Evolutionary conservation across 331 rosid species (phyloP), one percentile per base, ranked within the genome.

Genomic region (Pyrus hybrid): DNA sequence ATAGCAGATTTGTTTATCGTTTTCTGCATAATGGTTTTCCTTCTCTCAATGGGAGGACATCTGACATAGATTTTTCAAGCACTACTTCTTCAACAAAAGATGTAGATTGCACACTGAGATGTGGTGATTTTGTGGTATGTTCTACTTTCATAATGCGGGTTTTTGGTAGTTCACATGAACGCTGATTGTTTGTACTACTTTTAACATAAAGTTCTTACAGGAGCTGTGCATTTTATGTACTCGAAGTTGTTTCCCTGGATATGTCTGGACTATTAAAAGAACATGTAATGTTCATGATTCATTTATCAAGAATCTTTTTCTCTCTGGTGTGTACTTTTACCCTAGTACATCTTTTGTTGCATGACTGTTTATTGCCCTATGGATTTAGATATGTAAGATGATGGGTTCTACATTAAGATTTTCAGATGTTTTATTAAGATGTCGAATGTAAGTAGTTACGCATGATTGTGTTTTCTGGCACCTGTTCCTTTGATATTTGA

Each of bases 51-150:
- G 78, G 37, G 71, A 76, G 79, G 77, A 80, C 69, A 58, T 82
- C 87, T 37, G 81, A 82, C 77, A 75, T 60, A 16, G 85, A 78
- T 62, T 71, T 72, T 71, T 77, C 68, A 33, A 75, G 47, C 80
- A 61, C 67, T 57, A 71, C 72, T 17, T 65, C 90, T 37, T 88
- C 83, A 8, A 64, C n/a, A 82, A 83, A 51, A 77, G 82, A 85
- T 71, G 75, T 88, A 45, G 85, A 85, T 84, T 80, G 87, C 83
- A 83, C 79, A 70, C 82, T 93, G 51, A 83, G 83, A 85, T 84
- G 83, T 71, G 98, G 98, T 32, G 98, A 93, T 77, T 74, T 76
- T 81, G 98, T 93, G 98, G 97, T 93, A 88, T 43, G 81, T 25
- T 17, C 51, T 37, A 7, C 14, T 75, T 71, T 68, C 56, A 53